Percentiles rank a stretch among this genome's conserved stretches.
These are phyloP conservation scores for Iris macrosiphon DNA, from an alignment of 106 monocot species.

Conservation along the genomic window DNA sequence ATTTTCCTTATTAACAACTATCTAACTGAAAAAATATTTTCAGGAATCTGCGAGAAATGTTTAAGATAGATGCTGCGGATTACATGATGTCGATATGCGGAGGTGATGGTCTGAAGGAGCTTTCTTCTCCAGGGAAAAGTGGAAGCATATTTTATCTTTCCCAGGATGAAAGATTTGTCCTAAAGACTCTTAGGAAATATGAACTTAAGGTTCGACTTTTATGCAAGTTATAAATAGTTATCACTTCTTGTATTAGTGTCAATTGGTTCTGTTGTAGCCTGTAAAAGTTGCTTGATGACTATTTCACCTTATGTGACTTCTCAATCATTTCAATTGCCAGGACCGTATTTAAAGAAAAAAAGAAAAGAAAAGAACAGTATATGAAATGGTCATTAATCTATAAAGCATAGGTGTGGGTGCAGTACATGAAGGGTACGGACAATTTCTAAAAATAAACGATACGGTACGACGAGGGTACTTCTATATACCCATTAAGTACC, in stretches of 20 bases:
- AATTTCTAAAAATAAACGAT: too few species aligned
- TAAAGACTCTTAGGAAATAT: slow-evolving; percentile 74
- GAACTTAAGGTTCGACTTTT: slow-evolving; percentile 72
- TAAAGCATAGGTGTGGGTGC: too few species aligned
- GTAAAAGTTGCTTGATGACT: not conserved
- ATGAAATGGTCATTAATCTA: too few species aligned
- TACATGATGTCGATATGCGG: slow-evolving; percentile 99
- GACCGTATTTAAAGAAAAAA: too few species aligned
- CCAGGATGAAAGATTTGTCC: slow-evolving; percentile 94
- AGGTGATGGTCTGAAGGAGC: slow-evolving; percentile 73
- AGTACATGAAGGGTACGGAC: too few species aligned
- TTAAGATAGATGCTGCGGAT: slow-evolving; percentile 95
- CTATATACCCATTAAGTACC: too few species aligned
- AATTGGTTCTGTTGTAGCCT: not conserved
- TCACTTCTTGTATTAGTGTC: not conserved
- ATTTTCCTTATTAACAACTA: too few species aligned
- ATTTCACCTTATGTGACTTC: not conserved
- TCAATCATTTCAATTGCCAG: not conserved
- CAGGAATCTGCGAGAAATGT: slow-evolving; percentile 98
- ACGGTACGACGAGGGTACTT: too few species aligned
- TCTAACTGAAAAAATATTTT: slow-evolving; percentile 14
- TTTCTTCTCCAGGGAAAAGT: slow-evolving; percentile 99
- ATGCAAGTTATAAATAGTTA: too few species aligned
- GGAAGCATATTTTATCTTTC: slow-evolving; percentile 98
- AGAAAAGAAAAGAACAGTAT: too few species aligned